Evolutionary conservation across 2,329 filamentous ascomycete genomes (phyloP), one percentile per base, ranked within the genome.

Genomic region (Cephalotrichum gorgonifer): DNA sequence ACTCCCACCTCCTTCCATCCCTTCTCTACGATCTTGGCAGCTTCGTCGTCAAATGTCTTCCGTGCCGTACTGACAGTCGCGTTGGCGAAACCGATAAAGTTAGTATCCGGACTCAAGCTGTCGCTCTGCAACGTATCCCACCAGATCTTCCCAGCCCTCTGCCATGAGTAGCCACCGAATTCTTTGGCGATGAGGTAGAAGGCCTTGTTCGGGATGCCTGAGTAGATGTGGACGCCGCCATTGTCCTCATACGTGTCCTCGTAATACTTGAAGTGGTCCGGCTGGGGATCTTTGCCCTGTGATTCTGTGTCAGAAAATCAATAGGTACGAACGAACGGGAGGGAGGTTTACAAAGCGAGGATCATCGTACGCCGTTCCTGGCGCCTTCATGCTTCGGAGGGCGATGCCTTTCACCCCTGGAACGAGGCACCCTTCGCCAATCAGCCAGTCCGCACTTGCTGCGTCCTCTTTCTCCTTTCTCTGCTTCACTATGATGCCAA

Each of bases 401-500:
- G 74, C 74, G 15, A 70, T 62, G 1, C 73, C 73, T 57, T 75
- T 75, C 53, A 75, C 64, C 3, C 63, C 70, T 2, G 71, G 72
- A 54, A 74, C 59, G 39, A 78, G 70, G 43, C 73, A 74, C 28
- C 69, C 69, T 57, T 78, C 72, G 28, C 74, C 75, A 44, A 78
- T 70, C 3, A 78, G 63, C 75, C 75, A 79, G 57, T 78, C 73
- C 3, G 74, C 72, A 8, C 67, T 60, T 4, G 64, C 64, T 1
- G 71, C 64, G 9, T 62, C 68, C 54, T 72, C 66, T 22, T 73
- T 53, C 48, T 75, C 64, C 8, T 67, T 64, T 54, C 67, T 68
- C 59, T 79, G 76, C 64, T 79, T 76, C 51, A 75, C 62, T 72
- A 79, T 78, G 59, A 74, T 70, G 51, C 74, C 76, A 54, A 79